Conservation (phyloP, 1,139 yeast species). For the Sugiyamaella neomexicana region DNA sequence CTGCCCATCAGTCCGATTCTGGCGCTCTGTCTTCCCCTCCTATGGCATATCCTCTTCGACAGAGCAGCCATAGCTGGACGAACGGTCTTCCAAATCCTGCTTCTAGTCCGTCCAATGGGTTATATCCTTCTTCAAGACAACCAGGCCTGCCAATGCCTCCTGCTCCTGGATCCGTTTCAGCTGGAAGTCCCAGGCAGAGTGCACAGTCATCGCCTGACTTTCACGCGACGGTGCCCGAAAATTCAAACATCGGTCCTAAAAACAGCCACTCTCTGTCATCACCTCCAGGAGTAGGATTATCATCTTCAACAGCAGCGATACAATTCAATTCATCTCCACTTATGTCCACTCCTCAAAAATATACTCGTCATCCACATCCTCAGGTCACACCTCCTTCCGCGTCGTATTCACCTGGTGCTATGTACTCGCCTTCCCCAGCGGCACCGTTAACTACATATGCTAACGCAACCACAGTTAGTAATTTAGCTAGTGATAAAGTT, state of each 20-base stretch:
- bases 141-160: background rate
- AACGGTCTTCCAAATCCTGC: background rate
- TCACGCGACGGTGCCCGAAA: background rate
- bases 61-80: conserved; percentile 18
- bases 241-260: background rate
- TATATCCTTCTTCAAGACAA: background rate
- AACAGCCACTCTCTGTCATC: background rate
- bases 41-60: conserved; percentile 13
- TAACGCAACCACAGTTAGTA: background rate
- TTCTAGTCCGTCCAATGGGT: background rate
- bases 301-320: background rate
- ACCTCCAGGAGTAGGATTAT: background rate
- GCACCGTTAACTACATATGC: conserved; percentile 10
- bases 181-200: conserved; percentile 5
- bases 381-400: background rate
- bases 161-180: conserved; percentile 12
- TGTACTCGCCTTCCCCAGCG: conserved; percentile 14
- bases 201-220: conserved; percentile 3
- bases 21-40: conserved; percentile 10
- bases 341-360: conserved; percentile 22
- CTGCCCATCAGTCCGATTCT: conserved; percentile 3
- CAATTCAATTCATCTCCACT: conserved; percentile 20
- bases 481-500: background rate
- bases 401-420: conserved; percentile 1
- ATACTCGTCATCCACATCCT: conserved; percentile 11